Evolutionary conservation across 495 filamentous ascomycete genomes (phyloP), one percentile per base, ranked within the genome.

Genomic region (Durotheca rogersii): DNA sequence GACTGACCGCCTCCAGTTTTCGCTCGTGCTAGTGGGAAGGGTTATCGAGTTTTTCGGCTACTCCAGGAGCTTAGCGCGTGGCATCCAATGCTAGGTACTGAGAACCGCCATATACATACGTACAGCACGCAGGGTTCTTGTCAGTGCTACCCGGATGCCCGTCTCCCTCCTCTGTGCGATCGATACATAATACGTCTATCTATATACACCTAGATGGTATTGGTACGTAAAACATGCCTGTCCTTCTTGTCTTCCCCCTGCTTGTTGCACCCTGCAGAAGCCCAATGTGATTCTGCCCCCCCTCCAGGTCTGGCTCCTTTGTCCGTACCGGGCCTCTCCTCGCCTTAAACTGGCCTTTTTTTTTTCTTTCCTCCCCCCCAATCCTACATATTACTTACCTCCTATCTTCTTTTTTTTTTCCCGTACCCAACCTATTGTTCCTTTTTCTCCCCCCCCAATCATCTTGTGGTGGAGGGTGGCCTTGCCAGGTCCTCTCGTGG

Each of bases 1-100:
- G 45, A 62, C 59, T 65, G 61, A 65, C 59, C 62, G 62, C 62
- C 48, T 62, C 47, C 51, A 43, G 41, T 58, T 61, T 49, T 45
- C 49, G 54, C 51, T 51, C n/a, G 36, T 44, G 31, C 44, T 47
- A 53, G 55, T 58, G 49, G 55, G 55, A 49, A 21, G 16, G 20
- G 6, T 23, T 41, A 17, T 41, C 19, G 52, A 49, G n/a, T n/a
- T 40, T 18, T 49, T 49, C 18, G 16, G 21, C 25, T 33, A 35
- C 31, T 10, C 18, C 40, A 53, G 35, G 9, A 36, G 55, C 9
- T 49, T 58, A 58, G 55, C 45, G 55, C 45, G 55, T 30, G 10
- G 11, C 37, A 58, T 49, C 27, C 43, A 37, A 31, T 52, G 42
- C 47, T 29, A n/a, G n/a, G n/a, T n/a, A 25, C 54, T 21, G 9